Conservation (phyloP, 345 rosid species). For the Citrus cavaleriei region DNA sequence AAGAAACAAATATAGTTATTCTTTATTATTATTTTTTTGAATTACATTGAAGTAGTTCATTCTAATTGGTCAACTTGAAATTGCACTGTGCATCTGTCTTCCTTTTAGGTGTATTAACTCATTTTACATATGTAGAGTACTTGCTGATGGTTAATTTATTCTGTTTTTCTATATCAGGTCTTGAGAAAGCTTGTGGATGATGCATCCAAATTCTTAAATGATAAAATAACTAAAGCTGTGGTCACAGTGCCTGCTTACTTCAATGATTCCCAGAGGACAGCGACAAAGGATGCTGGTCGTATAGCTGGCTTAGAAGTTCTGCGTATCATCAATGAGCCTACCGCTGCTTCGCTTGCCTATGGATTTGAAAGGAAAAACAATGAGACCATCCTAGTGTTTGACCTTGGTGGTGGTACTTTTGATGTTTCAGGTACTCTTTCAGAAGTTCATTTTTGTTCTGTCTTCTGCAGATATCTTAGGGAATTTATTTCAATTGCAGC, state of each 20-base stretch:
- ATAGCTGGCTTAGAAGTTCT: conserved; percentile 86
- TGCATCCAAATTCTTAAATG: conserved; percentile 73
- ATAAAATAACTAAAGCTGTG: conserved; percentile 63
- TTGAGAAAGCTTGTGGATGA: conserved; percentile 95
- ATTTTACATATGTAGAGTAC: background rate
- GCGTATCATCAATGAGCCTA: conserved; percentile 93
- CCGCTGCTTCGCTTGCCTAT: conserved; percentile 94
- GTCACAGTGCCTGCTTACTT: conserved; percentile 82
- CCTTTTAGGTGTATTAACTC: background rate
- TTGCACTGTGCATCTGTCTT: background rate
- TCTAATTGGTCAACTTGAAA: background rate
- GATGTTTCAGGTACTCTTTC: conserved; percentile 17
- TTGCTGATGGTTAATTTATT: background rate
- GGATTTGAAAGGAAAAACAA: conserved; percentile 94
- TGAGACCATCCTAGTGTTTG: conserved; percentile 94
- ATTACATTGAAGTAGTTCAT: background rate
- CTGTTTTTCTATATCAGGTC: conserved; percentile 44
- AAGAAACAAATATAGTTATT: background rate
- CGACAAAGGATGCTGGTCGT: conserved; percentile 95
- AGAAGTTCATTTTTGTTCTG: background rate
- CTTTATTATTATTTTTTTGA: background rate
- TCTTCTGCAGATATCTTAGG: background rate
- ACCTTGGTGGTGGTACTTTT: conserved; percentile 99
- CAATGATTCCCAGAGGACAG: conserved; percentile 87
- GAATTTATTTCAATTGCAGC: too few relatives aligned